These are phyloP conservation scores for Buddleja alternifolia DNA, from an alignment of 257 asterid species.

Conservation along the genomic window DNA sequence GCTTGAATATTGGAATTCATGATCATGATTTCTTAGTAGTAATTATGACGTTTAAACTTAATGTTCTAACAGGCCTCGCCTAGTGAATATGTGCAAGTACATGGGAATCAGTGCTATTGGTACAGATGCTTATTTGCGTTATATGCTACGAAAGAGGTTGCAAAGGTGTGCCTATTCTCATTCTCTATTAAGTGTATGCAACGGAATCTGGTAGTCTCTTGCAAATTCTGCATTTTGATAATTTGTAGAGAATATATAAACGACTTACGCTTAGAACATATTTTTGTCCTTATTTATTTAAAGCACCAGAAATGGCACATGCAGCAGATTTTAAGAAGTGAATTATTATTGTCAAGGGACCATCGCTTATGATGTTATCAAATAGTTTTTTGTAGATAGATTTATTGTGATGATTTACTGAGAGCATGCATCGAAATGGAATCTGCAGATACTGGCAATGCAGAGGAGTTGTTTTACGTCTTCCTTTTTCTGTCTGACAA, in stretches of 20 bases:
- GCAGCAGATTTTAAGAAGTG: not conserved
- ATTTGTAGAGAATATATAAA: not conserved
- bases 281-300: not conserved
- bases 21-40: conserved; percentile 7
- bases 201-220: conserved; percentile 12
- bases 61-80: conserved; percentile 68
- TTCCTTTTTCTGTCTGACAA: not conserved
- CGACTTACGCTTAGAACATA: not conserved
- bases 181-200: conserved; percentile 21
- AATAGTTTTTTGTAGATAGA: conserved; percentile 6
- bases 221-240: conserved; percentile 12
- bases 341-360: conserved; percentile 3
- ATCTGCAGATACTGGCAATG: not conserved
- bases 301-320: not conserved
- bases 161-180: conserved; percentile 55
- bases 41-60: conserved; percentile 10
- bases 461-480: not conserved
- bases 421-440: conserved; percentile 3
- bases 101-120: conserved; percentile 89
- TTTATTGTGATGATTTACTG: conserved; percentile 2
- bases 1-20: conserved; percentile 9
- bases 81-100: conserved; percentile 94
- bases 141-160: conserved; percentile 80
- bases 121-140: conserved; percentile 86
- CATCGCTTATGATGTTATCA: conserved; percentile 11